Evolutionary conservation across 2,329 filamentous ascomycete genomes (phyloP).

Genomic region (Teratosphaeriaceae sp.): DNA sequence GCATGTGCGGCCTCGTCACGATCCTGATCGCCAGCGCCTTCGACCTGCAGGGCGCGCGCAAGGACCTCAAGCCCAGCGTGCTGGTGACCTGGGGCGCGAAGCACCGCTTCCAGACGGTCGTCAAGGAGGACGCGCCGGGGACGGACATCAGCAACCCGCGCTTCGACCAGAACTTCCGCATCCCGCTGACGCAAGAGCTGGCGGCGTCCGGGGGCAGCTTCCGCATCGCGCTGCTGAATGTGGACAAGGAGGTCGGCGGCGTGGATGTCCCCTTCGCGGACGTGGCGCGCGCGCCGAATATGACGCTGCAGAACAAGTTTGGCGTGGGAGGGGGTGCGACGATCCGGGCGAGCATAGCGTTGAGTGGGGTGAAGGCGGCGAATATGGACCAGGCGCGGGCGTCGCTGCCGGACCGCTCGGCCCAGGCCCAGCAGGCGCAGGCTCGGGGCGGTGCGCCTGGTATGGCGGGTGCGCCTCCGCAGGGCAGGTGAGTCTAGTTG

Average conservation of each 20-base stretch:
- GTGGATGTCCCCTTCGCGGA: conserved; percentile 33
- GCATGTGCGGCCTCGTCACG: conserved; percentile 37
- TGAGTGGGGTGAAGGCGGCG: conserved; percentile 25
- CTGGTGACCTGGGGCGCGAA: conserved; percentile 38
- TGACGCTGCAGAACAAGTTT: conserved; percentile 30
- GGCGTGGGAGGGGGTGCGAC: conserved; percentile 31
- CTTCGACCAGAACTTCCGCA: conserved; percentile 41
- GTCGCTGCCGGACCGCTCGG: no score
- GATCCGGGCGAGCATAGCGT: conserved; percentile 32
- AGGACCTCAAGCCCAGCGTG: conserved; percentile 42
- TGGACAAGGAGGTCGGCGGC: conserved; percentile 27
- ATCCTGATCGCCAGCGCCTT: conserved; percentile 39
- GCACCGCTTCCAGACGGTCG: conserved; percentile 35
- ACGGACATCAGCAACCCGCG: conserved; percentile 44
- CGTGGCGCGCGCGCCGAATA: conserved; percentile 26
- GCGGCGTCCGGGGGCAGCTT: conserved; percentile 28
- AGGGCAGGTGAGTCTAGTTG: no score
- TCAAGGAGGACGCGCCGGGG: conserved; percentile 39
- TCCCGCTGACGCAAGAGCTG: conserved; percentile 33
- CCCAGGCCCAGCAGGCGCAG: no score
- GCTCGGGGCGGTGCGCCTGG: no score
- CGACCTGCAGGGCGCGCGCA: conserved; percentile 36
- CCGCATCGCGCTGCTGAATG: conserved; percentile 32
- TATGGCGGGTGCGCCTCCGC: no score
- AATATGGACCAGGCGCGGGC: no score